Conservation (phyloP, 2,329 filamentous ascomycete genomes). For the Dactylellina sp. region DNA sequence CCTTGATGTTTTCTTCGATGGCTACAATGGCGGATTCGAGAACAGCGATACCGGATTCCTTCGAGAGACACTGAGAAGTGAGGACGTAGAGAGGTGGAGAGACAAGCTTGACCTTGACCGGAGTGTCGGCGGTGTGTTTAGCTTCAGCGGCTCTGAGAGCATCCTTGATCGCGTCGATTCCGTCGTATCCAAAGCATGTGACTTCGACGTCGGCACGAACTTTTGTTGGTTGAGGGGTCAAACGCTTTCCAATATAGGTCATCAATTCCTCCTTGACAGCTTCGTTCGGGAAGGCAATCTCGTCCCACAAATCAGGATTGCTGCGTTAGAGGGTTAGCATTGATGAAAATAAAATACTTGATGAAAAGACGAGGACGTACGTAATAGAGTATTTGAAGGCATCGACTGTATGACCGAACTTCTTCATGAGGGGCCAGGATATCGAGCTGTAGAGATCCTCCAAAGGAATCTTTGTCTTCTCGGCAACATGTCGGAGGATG, state of each 20-base stretch:
- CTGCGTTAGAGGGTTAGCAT: slow-evolving; percentile 65
- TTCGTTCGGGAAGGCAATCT: slow-evolving; percentile 87
- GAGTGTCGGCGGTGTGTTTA: slow-evolving; percentile 88
- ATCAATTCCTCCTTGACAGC: slow-evolving; percentile 88
- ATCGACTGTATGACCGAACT: slow-evolving; percentile 95
- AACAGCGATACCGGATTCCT: slow-evolving; percentile 82
- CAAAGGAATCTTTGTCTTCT: slow-evolving; percentile 95
- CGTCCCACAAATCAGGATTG: slow-evolving; percentile 95
- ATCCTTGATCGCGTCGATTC: slow-evolving; percentile 96
- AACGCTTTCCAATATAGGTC: slow-evolving; percentile 94
- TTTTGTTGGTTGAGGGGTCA: slow-evolving; percentile 98
- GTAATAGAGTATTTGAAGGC: slow-evolving; percentile 99
- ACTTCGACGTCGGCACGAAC: slow-evolving; percentile 98
- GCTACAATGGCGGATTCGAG: slow-evolving; percentile 91
- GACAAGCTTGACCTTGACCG: slow-evolving; percentile 99
- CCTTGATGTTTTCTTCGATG: slow-evolving; percentile 82
- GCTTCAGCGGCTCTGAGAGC: slow-evolving; percentile 91
- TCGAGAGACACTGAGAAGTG: slow-evolving; percentile 95
- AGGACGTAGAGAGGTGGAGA: slow-evolving; percentile 96
- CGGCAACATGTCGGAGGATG: slow-evolving; percentile 97
- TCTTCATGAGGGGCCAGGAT: slow-evolving; percentile 96
- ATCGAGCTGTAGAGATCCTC: slow-evolving; percentile 94
- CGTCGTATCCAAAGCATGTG: slow-evolving; percentile 94
- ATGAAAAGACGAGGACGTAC: slow-evolving; percentile 67
- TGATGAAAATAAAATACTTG: neutral